Evolutionary conservation across 306 rosid genomes (phyloP).

Genomic region (Lathyrus aphaca): DNA sequence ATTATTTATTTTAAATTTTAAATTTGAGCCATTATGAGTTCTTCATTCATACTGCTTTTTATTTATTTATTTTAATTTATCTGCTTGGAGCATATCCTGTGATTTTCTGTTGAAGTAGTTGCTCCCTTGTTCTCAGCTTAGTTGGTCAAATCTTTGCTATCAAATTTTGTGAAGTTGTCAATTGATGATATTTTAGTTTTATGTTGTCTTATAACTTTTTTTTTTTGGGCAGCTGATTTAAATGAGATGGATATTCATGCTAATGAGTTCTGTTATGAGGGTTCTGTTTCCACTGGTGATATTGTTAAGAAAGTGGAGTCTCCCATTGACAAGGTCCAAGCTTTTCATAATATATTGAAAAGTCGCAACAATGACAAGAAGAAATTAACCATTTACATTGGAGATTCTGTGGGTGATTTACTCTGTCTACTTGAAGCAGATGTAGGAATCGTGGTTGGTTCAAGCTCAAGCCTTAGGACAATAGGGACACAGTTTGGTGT

Average conservation of each 20-base stretch:
- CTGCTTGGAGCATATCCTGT: slow-evolving; percentile 3
- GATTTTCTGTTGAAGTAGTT: slow-evolving; percentile 28
- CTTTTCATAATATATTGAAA: slow-evolving; percentile 58
- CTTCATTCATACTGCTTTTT: slow-evolving; percentile 24
- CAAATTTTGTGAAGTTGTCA: slow-evolving; percentile 28
- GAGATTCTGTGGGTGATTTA: slow-evolving; percentile 94
- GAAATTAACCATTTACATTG: slow-evolving; percentile 75
- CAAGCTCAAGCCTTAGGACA: slow-evolving; percentile 87
- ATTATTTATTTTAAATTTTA: slow-evolving; percentile 25
- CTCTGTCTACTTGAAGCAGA: slow-evolving; percentile 97
- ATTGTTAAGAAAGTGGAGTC: slow-evolving; percentile 83
- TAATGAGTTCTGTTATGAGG: slow-evolving; percentile 79
- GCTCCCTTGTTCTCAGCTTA: slow-evolving; percentile 16
- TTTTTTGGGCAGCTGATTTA: slow-evolving; percentile 66
- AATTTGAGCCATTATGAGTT: not conserved
- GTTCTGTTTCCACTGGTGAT: slow-evolving; percentile 80
- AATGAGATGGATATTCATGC: slow-evolving; percentile 70
- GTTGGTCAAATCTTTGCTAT: slow-evolving; percentile 33
- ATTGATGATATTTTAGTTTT: slow-evolving; percentile 17
- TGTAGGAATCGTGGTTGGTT: slow-evolving; percentile 86
- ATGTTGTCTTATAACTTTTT: slow-evolving; percentile 3
- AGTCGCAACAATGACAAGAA: slow-evolving; percentile 51
- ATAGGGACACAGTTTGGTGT: slow-evolving; percentile 76
- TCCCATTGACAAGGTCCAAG: slow-evolving; percentile 82
- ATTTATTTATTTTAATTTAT: slow-evolving; percentile 13